Evolutionary conservation across 2,329 filamentous ascomycete species (phyloP), one percentile per base, ranked within the genome.

Genomic region (Pseudogymnoascus sp.): DNA sequence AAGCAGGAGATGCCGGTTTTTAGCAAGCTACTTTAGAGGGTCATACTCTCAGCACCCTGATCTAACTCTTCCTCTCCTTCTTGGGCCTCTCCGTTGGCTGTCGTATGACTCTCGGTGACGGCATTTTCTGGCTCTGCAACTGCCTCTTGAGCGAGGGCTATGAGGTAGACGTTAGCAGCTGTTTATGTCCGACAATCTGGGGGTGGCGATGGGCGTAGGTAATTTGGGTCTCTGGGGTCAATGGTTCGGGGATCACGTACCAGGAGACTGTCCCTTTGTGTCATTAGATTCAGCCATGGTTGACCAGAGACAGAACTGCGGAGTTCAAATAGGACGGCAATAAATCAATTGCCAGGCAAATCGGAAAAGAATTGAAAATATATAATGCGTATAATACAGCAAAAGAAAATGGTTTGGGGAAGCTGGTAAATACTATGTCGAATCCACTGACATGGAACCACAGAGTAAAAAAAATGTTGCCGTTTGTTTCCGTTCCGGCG

Each of bases 231-330:
- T 38, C 59, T 25, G 33, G 59, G 18, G 33, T 60, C 14, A 38
- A 33, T 42, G n/a, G 59, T 42, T 60, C 10, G 50, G 44, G 14
- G 10, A 42, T 33, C 16, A 69, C 70, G 60, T 70, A 71, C 71
- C 70, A 65, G 69, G 63, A 56, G 69, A 62, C 62, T 62, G 62
- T 62, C 63, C 66, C 63, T 69, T 68, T 64, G 66, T 68, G 65
- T 72, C 68, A 69, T 71, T 70, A 60, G 64, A 66, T 67, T 70
- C 67, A 65, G 69, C 67, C 71, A 73, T 73, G 59, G 63, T 69
- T 64, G 42, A 47, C 60, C 21, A 62, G 42, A 47, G 42, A n/a
- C 40, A 33, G 38, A 50, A 62, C 38, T 33, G 31, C 59, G 28
- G 8, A 62, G 40, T 47, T 50, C 60, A 56, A 56, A 56, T 56